phyloP scores from a whole-genome alignment of 257 asterid genomes.

The Linderniella brevidens region DNA sequence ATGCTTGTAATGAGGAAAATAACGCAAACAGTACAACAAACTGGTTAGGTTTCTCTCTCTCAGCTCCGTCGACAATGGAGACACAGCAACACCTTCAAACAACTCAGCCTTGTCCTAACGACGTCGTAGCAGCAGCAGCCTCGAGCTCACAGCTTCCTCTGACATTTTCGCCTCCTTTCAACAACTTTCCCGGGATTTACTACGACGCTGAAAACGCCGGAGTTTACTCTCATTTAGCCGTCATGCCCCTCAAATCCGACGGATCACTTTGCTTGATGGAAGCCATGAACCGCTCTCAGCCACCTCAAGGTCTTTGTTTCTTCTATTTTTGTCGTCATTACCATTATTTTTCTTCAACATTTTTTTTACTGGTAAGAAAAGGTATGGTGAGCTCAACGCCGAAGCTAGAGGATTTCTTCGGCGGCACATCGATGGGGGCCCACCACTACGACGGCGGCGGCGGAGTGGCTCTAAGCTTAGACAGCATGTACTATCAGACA shows the following conservation, averaged over 20 bases:
- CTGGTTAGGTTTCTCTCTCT: constrained; percentile 88
- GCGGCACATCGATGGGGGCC: constrained; percentile 55
- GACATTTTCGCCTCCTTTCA: constrained; percentile 21
- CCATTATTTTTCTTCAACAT: not conserved
- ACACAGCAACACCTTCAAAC: constrained; percentile 15
- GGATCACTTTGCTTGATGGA: constrained; percentile 83
- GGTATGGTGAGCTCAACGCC: constrained; percentile 45
- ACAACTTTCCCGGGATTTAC: constrained; percentile 36
- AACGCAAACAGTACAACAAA: constrained; percentile 23
- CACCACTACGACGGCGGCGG: constrained; percentile 49
- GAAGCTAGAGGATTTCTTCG: constrained; percentile 77
- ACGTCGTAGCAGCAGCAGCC: constrained; percentile 19
- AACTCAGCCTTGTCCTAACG: constrained; percentile 22
- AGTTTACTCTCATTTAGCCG: constrained; percentile 36
- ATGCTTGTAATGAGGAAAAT: constrained; percentile 25
- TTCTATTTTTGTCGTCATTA: not conserved
- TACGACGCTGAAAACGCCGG: constrained; percentile 38
- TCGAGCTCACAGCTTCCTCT: constrained; percentile 15
- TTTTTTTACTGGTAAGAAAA: constrained; percentile 12
- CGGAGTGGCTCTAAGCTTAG: constrained; percentile 59
- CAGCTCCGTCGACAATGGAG: constrained; percentile 51
- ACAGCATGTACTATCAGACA: constrained; percentile 56
- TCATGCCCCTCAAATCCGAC: constrained; percentile 89
- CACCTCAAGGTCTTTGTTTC: constrained; percentile 31
- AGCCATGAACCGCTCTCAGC: constrained; percentile 57